Conservation (phyloP, 495 filamentous ascomycete genomes). For the Podospora tetraspora region DNA sequence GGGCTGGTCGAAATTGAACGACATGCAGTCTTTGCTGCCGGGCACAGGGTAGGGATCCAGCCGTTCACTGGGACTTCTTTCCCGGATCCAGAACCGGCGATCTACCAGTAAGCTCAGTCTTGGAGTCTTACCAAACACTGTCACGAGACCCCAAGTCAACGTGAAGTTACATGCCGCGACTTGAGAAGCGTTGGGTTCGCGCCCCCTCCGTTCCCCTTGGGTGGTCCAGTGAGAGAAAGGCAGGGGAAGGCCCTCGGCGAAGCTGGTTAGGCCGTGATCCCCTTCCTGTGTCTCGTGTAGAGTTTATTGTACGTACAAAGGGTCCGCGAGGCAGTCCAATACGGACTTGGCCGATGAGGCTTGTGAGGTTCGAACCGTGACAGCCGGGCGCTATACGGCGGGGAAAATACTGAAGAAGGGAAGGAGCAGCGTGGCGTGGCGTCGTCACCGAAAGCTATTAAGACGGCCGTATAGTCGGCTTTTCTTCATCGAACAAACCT, state of each 20-base stretch:
- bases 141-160: conserved; percentile 24
- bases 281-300: not conserved
- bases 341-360: not conserved
- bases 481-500: no score
- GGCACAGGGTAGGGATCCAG: not conserved
- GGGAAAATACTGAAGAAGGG: no score
- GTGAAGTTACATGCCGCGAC: conserved; percentile 21
- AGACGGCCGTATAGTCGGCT: no score
- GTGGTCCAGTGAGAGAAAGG: not conserved
- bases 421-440: no score
- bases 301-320: not conserved
- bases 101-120: not conserved
- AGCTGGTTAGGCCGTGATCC: not conserved
- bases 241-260: not conserved
- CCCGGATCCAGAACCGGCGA: not conserved
- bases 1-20: not conserved
- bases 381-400: no score
- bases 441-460: no score
- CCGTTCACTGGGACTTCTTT: not conserved
- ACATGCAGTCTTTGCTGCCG: not conserved
- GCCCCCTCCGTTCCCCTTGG: not conserved
- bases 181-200: conserved; percentile 5
- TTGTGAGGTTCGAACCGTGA: not conserved
- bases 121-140: conserved; percentile 6
- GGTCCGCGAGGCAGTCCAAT: not conserved